Percentiles rank a stretch among this genome's conserved stretches.
Evolutionary conservation across 495 filamentous ascomycete species (phyloP).

Genomic region (Xylaria acuta): DNA sequence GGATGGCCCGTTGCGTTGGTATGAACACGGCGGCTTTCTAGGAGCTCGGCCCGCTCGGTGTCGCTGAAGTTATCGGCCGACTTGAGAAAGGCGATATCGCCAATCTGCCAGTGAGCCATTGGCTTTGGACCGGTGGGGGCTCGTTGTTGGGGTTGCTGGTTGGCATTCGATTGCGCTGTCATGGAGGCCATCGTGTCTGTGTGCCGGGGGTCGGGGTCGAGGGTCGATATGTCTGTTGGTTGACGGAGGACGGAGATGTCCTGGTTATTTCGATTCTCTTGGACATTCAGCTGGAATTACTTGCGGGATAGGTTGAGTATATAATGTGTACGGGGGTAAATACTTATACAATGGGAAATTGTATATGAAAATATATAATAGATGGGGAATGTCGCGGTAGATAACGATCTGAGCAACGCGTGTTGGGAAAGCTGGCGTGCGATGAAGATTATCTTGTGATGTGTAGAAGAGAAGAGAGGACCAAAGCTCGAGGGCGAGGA

Average conservation of each 20-base stretch:
- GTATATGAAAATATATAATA: not conserved
- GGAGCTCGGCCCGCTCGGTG: conserved; percentile 25
- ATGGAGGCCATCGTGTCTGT: not conserved
- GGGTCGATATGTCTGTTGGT: not conserved
- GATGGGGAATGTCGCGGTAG: not conserved
- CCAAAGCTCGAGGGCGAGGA: not conserved
- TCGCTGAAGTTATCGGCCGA: conserved; percentile 15
- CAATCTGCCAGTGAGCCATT: not conserved
- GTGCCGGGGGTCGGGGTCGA: no score
- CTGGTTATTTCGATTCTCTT: not conserved
- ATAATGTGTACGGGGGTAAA: not conserved
- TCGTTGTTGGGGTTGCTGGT: not conserved
- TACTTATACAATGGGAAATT: not conserved
- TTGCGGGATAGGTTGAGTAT: not conserved
- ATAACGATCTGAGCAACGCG: not conserved
- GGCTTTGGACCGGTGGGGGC: not conserved
- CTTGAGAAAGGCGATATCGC: conserved; percentile 29
- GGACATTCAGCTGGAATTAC: not conserved
- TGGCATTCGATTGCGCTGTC: no score
- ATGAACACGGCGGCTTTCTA: conserved; percentile 29
- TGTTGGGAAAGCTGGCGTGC: not conserved
- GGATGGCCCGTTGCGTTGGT: conserved; percentile 38
- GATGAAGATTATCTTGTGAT: not conserved
- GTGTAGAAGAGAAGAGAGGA: not conserved
- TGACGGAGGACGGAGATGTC: not conserved